A percentile compares a stretch with the other conserved stretches of the same genome.
Evolutionary conservation across 116 monocot genomes (phyloP).

Genomic region (Zostera marina): DNA sequence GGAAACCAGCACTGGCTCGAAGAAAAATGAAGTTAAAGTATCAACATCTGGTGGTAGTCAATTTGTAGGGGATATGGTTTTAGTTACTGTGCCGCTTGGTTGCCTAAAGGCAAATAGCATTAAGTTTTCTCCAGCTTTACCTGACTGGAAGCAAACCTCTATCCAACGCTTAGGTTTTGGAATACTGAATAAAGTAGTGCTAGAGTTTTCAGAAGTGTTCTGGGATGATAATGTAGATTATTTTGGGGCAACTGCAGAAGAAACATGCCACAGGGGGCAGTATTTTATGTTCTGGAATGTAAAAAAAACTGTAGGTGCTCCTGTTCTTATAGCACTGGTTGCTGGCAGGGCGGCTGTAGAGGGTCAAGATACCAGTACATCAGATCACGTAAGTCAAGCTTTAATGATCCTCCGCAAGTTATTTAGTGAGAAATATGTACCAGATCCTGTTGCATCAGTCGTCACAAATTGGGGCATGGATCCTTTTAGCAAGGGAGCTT

Average conservation of each 20-base stretch:
- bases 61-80: slow-evolving; percentile 69
- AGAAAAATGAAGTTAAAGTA: slow-evolving; percentile 42
- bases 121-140: slow-evolving; percentile 69
- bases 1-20: slow-evolving; percentile 9
- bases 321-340: slow-evolving; percentile 94
- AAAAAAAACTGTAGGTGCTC: slow-evolving; percentile 87
- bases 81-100: slow-evolving; percentile 93
- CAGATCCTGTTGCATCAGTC: slow-evolving; percentile 81
- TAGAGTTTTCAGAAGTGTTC: slow-evolving; percentile 87
- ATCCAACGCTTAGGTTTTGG: slow-evolving; percentile 96
- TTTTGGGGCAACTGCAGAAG: slow-evolving; percentile 95
- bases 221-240: slow-evolving; percentile 99
- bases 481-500: slow-evolving; percentile 86
- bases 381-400: slow-evolving; percentile 81
- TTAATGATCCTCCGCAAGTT: slow-evolving; percentile 62
- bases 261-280: slow-evolving; percentile 54
- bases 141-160: slow-evolving; percentile 79
- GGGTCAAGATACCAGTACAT: slow-evolving; percentile 36
- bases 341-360: slow-evolving; percentile 89
- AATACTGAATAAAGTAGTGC: slow-evolving; percentile 81
- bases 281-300: slow-evolving; percentile 99
- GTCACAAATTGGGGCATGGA: slow-evolving; percentile 97
- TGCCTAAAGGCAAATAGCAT: slow-evolving; percentile 81
- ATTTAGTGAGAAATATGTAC: slow-evolving; percentile 75
- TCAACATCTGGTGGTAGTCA: slow-evolving; percentile 44